A percentile compares a stretch with the other conserved stretches of the same genome.
Evolutionary conservation across 495 filamentous ascomycete species (phyloP).

Genomic region (Neurospora hispaniola): DNA sequence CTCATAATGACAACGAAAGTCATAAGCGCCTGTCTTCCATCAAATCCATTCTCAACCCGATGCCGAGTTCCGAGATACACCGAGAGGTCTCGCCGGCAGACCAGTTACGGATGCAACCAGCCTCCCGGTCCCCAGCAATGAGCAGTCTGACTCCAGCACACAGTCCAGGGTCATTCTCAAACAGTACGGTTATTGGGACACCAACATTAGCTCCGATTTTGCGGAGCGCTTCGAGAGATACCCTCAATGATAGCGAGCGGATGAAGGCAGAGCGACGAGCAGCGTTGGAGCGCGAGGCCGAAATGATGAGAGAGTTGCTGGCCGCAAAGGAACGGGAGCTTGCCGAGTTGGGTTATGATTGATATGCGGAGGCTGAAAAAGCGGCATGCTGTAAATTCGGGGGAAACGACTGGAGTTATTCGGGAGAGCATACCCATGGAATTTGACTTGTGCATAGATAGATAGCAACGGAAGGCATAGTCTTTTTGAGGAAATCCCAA

Average conservation of each 20-base stretch:
- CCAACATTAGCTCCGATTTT: conserved; percentile 17
- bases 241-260: conserved; percentile 41
- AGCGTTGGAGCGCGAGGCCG: conserved; percentile 60
- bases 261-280: conserved; percentile 52
- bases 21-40: conserved; percentile 64
- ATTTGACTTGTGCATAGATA: not conserved
- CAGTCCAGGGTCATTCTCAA: conserved; percentile 26
- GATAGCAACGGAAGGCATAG: not conserved
- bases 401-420: not conserved
- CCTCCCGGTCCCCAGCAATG: conserved; percentile 23
- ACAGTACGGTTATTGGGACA: conserved; percentile 11
- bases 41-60: conserved; percentile 65
- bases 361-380: not conserved
- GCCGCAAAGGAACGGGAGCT: conserved; percentile 70
- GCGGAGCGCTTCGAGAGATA: conserved; percentile 26
- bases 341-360: conserved; percentile 46
- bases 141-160: conserved; percentile 22
- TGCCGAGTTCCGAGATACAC: conserved; percentile 11
- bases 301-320: conserved; percentile 65
- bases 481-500: not conserved
- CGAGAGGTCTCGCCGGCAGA: conserved; percentile 12
- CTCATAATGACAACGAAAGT: conserved; percentile 19
- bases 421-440: not conserved
- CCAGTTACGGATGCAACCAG: conserved; percentile 15
- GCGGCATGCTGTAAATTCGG: not conserved